Evolutionary conservation across 2,329 filamentous ascomycete genomes (phyloP).

Genomic region (Achaetomium macrosporum): DNA sequence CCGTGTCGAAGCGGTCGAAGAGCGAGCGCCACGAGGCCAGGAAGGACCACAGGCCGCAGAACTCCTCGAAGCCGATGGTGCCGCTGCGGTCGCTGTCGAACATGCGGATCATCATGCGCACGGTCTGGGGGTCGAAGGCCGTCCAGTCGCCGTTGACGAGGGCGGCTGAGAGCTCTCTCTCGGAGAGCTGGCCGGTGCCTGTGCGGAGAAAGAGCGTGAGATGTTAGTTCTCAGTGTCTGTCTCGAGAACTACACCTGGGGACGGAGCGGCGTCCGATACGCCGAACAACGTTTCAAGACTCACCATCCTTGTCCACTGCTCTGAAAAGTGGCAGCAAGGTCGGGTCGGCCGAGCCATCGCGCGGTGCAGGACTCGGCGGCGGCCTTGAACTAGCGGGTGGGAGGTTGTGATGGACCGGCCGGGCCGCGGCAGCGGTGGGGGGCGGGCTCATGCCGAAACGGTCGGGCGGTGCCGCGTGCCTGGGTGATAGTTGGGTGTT

Average conservation of each 20-base stretch:
- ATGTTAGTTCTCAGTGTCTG: background rate
- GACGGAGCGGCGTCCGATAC: background rate
- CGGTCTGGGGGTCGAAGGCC: slow-evolving; percentile 84
- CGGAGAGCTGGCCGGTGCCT: slow-evolving; percentile 76
- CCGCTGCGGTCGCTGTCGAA: slow-evolving; percentile 89
- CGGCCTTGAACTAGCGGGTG: slow-evolving; percentile 53
- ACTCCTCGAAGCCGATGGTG: slow-evolving; percentile 90
- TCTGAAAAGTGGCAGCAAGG: slow-evolving; percentile 77
- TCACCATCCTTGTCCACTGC: slow-evolving; percentile 82
- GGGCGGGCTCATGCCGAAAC: slow-evolving; percentile 47
- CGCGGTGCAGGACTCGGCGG: slow-evolving; percentile 57
- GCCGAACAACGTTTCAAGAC: slow-evolving; percentile 21
- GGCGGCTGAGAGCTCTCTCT: slow-evolving; percentile 79
- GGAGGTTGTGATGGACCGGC: slow-evolving; percentile 42
- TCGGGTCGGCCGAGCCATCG: slow-evolving; percentile 54
- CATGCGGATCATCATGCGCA: slow-evolving; percentile 99
- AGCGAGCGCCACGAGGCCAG: slow-evolving; percentile 88
- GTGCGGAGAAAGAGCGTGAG: slow-evolving; percentile 5
- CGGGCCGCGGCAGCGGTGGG: slow-evolving; percentile 38
- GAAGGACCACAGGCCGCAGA: slow-evolving; percentile 94
- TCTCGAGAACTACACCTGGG: background rate
- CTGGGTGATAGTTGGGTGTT: slow-evolving; percentile 21
- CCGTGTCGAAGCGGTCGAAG: slow-evolving; percentile 91
- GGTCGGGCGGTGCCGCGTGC: slow-evolving; percentile 28
- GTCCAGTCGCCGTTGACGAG: slow-evolving; percentile 96